A percentile compares a stretch with the other conserved stretches of the same genome.
Evolutionary conservation across 2,329 filamentous ascomycete species (phyloP).

Genomic region (Verticillium longisporum): DNA sequence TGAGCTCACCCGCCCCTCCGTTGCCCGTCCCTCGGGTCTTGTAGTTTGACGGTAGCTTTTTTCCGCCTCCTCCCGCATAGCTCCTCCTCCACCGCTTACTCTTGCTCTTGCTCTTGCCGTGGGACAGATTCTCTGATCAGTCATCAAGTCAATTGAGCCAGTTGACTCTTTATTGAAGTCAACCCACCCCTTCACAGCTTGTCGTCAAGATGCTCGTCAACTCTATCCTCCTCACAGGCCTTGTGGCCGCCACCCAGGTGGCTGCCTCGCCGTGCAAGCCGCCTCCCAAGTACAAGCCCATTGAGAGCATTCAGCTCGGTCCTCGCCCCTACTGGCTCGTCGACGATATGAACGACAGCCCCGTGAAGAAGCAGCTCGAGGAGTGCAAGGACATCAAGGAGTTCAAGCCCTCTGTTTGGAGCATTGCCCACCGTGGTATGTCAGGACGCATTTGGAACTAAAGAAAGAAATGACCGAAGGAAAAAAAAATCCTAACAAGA

Average conservation of each 20-base stretch:
- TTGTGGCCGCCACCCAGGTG: slow-evolving; percentile 15
- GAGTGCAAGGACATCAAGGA: slow-evolving; percentile 48
- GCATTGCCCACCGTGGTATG: slow-evolving; percentile 48
- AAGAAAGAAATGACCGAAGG: too few relatives aligned
- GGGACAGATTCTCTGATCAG: not conserved
- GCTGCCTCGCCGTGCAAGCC: slow-evolving; percentile 7
- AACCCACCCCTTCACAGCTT: not conserved
- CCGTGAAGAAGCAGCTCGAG: slow-evolving; percentile 52
- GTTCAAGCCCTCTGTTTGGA: slow-evolving; percentile 45
- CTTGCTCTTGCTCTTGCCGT: not conserved
- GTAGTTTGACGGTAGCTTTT: not conserved
- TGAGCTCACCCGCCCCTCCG: not conserved
- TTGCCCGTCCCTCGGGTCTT: not conserved
- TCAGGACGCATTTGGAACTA: not conserved
- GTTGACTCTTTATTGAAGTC: not conserved
- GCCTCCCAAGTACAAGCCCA: slow-evolving; percentile 18
- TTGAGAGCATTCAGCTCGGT: slow-evolving; percentile 50
- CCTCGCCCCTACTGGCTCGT: slow-evolving; percentile 60
- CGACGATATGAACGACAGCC: slow-evolving; percentile 52
- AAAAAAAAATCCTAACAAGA: slow-evolving; percentile 15
- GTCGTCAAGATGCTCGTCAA: slow-evolving; percentile 23
- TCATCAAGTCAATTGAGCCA: not conserved
- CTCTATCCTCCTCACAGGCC: slow-evolving; percentile 18
- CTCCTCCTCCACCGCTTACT: not conserved
- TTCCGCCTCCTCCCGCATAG: not conserved